Base-by-base conservation (phyloP, 2,329 filamentous ascomycete species). In the Trichoderma afroharzianum region DNA sequence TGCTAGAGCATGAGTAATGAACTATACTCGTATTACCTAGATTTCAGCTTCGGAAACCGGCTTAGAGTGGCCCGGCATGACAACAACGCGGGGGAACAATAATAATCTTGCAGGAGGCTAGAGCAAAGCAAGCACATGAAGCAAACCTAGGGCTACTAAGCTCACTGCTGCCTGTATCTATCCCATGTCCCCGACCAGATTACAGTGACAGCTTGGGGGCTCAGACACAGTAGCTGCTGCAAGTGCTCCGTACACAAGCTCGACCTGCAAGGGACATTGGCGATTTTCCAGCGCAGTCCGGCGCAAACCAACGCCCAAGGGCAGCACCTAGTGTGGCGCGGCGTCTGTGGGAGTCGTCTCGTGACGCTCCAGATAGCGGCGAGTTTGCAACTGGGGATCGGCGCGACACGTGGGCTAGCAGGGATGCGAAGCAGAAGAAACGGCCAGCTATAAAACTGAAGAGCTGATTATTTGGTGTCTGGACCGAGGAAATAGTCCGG, bases 321-420 rank as follows among this genome's bases (percentile, higher is more conserved):
- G 32, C 53, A 36, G 47, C 12, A 39, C 26, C 36, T 67, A 47
- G 70, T 47, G 53, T 53, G 63, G 55, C 59, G 47, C 61, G 36
- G 59, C 43, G 61, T 53, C 26, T 33, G 43, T 15, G 57, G 62
- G 57, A 57, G 47, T 18, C 50, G 47, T 58, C 63, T 47, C 55
- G 70, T 71, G 63, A 68, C 63, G 55, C 53, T 57, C 24, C 28
- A 43, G 30, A 39, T 64, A 50, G 70, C 70, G n/a, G 61, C 55
- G 32, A 21, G 39, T 57, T 55, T 62, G 67, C 28, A 64, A 64
- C 69, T 36, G 66, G 58, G 70, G 58, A 73, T 73, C 72, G 63
- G 70, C 73, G 32, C 36, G 59, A 70, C 72, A 74, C 73, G 73
- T 74, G 73, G 73, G 63, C 70, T 61, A 43, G 73, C 70, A 68